phyloP scores from a whole-genome alignment of 140 eudicot species.

The Stevia rebaudiana region DNA sequence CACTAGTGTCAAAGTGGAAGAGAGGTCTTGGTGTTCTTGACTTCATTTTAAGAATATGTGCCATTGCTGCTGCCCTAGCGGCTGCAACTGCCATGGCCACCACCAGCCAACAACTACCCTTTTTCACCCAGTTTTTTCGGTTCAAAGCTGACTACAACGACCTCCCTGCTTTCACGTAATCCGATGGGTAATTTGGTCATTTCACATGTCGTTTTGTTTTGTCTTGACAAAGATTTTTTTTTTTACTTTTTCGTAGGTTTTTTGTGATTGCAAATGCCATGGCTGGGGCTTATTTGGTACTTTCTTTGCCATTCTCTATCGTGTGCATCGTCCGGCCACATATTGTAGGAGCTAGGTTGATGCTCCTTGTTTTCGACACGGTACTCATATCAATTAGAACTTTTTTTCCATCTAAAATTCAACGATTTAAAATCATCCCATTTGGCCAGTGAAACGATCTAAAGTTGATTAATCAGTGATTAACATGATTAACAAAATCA shows the following conservation, averaged over 20 bases:
- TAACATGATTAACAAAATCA: too few relatives aligned
- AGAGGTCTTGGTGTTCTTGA: conserved; percentile 41
- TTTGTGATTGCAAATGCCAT: conserved; percentile 50
- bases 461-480: too few relatives aligned
- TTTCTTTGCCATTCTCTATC: conserved; percentile 46
- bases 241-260: conserved; percentile 32
- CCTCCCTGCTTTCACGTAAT: conserved; percentile 54
- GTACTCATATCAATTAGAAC: conserved; percentile 11
- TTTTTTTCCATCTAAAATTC: too few relatives aligned
- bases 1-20: conserved; percentile 28
- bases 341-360: conserved; percentile 37
- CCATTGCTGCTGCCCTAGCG: conserved; percentile 38
- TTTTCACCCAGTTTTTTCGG: conserved; percentile 49
- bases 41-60: conserved; percentile 42
- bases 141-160: conserved; percentile 47
- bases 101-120: conserved; percentile 48
- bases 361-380: conserved; percentile 46
- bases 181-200: conserved; percentile 5
- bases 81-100: conserved; percentile 54
- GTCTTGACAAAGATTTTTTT: background rate
- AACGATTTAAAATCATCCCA: too few relatives aligned
- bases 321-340: conserved; percentile 53
- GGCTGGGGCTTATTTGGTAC: conserved; percentile 42
- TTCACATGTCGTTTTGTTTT: background rate
- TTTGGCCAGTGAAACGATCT: too few relatives aligned